Evolutionary conservation across 257 asterid genomes (phyloP), one percentile per base, ranked within the genome.

Genomic region (Nicotiana tomentosiformis): DNA sequence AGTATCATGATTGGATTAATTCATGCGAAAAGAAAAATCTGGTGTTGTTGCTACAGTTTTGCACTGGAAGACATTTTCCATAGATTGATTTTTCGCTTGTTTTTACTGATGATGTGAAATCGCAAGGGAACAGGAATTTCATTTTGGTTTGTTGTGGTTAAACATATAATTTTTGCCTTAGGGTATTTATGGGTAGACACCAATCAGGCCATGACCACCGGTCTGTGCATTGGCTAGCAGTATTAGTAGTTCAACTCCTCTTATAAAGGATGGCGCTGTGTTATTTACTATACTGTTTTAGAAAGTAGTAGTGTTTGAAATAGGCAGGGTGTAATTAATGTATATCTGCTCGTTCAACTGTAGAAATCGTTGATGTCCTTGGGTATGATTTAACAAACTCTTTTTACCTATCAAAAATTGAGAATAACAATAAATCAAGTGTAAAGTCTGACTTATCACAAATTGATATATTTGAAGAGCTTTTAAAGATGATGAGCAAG

Each of bases 1-100:
- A 72, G 11, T 55, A 33, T 51, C 79, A 39, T 77, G 56, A 77
- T 85, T 74, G 62, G 78, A 65, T 86, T 43, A 37, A 62, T 85
- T 85, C 26, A 3, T 53, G 35, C 55, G 2, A 74, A 72, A 61
- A 16, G 12, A 68, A 23, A 5, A 16, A 14, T n/a, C 37, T 70
- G 17, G 16, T 15, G 4, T 76, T 76, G 43, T 51, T 51, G 80
- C 29, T 51, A 14, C 30, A 76, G 65, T 76, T 76, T 76, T 76
- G 15, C 29, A 3, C 64, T 76, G 64, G 15, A 76, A 26, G n/a
- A 8, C 64, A 74, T 10, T 76, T 72, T 76, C 16, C 43, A 26
- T 49, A 26, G 16, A 51, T 37, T 49, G 26, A 14, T 72, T 72
- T 72, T 23, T 26, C 3, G 7, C 39, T 72, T 72, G 14, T 72